A percentile compares a stretch with the other conserved stretches of the same genome.
phyloP scores from a whole-genome alignment of 108 stramenopile genomes.

The Epipyxis sp. region DNA sequence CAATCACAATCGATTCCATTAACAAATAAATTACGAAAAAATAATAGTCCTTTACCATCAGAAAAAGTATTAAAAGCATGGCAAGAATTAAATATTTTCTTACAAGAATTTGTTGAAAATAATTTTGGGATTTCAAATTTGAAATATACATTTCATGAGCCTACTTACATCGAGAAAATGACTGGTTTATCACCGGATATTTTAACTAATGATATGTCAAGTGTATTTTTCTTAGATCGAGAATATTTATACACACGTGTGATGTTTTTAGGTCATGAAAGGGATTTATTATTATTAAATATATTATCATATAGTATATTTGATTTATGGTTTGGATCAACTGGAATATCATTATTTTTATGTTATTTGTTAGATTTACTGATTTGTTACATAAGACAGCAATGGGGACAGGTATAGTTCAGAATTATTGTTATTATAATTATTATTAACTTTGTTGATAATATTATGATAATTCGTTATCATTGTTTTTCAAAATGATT shows the following conservation, averaged over 20 bases:
- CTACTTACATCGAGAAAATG: constrained; percentile 37
- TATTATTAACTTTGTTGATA: too few relatives aligned
- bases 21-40: too few relatives aligned
- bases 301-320: constrained; percentile 60
- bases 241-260: constrained; percentile 47
- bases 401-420: not conserved
- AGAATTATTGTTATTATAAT: not conserved
- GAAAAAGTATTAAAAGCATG: constrained; percentile 40
- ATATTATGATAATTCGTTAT: too few relatives aligned
- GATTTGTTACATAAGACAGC: constrained; percentile 24
- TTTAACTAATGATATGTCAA: constrained; percentile 37
- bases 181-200: constrained; percentile 43
- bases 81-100: constrained; percentile 45
- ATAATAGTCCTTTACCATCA: not conserved
- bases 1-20: too few relatives aligned
- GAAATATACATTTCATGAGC: constrained; percentile 36
- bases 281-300: constrained; percentile 63
- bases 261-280: constrained; percentile 62
- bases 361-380: constrained; percentile 60
- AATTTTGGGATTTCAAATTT: constrained; percentile 36
- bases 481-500: too few relatives aligned
- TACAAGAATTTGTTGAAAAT: constrained; percentile 53
- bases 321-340: constrained; percentile 59
- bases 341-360: constrained; percentile 52
- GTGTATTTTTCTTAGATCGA: constrained; percentile 62